phyloP scores from a whole-genome alignment of 371 early-diverging fungal genomes.

The Aphelidium insulamus region DNA sequence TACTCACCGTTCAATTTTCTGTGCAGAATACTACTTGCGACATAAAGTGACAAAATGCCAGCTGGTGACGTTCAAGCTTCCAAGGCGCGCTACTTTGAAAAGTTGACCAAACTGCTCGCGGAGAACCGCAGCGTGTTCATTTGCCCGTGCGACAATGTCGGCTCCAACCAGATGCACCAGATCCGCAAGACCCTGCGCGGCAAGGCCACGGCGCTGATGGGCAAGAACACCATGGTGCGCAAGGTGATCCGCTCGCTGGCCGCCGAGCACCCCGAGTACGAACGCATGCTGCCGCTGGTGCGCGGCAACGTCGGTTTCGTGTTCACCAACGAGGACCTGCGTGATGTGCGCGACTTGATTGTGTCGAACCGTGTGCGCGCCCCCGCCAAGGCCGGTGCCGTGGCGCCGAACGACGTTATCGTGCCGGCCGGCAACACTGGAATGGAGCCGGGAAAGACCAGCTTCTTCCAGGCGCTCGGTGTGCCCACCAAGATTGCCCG shows the following conservation, averaged over 20 bases:
- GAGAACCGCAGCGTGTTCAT: conserved; percentile 77
- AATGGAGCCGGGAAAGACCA: conserved; percentile 99
- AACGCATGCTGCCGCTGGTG: conserved; percentile 62
- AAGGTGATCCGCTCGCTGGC: conserved; percentile 69
- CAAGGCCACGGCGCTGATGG: conserved; percentile 89
- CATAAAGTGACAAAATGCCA: too few species aligned
- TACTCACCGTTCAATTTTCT: too few species aligned
- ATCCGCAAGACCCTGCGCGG: conserved; percentile 87
- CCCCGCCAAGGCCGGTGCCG: conserved; percentile 94
- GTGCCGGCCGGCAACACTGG: conserved; percentile 98
- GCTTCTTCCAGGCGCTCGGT: conserved; percentile 99
- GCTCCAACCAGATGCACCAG: conserved; percentile 99
- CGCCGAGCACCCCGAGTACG: conserved; percentile 62
- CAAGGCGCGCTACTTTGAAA: conserved; percentile 30
- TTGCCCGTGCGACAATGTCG: conserved; percentile 98
- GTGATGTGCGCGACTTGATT: conserved; percentile 80
- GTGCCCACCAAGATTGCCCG: conserved; percentile 99
- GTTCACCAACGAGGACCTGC: conserved; percentile 95
- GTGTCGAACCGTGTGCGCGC: conserved; percentile 86
- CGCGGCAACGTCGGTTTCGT: conserved; percentile 97
- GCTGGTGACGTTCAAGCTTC: neutral
- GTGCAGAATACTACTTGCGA: too few species aligned
- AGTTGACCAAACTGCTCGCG: conserved; percentile 17
- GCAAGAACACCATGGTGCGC: conserved; percentile 99
- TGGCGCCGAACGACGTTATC: conserved; percentile 89